Conservation (phyloP, 1,284 basidiomycete genomes). For the Tilletia setariae region DNA sequence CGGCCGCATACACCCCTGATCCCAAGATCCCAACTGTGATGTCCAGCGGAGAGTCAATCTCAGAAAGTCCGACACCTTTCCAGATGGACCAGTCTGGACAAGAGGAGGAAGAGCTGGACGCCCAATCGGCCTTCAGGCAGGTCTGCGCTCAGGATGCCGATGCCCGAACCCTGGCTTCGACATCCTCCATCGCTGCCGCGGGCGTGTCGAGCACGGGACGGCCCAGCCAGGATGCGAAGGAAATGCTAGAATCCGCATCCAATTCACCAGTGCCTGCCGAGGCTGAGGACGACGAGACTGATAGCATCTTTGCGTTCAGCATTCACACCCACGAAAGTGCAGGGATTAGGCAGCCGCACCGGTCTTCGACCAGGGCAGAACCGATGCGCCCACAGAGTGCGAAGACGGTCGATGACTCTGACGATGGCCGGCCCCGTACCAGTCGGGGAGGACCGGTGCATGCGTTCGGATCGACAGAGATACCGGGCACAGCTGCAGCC, state of each 20-base stretch:
- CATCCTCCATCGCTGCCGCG: not conserved
- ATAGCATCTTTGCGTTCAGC: slow-evolving; percentile 5
- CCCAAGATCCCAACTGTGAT: not conserved
- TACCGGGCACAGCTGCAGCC: slow-evolving; percentile 1
- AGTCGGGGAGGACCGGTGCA: slow-evolving; percentile 14
- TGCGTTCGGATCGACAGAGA: slow-evolving; percentile 1
- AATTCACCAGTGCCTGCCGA: no score
- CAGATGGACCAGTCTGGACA: not conserved
- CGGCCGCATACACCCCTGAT: no score
- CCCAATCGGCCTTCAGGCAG: slow-evolving; percentile 5
- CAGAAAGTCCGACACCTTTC: not conserved
- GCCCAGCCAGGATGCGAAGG: not conserved
- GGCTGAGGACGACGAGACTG: not conserved
- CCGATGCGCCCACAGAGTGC: no score
- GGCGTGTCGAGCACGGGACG: not conserved
- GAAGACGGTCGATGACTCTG: not conserved
- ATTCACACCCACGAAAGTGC: not conserved
- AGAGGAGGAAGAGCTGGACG: not conserved
- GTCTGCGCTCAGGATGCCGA: slow-evolving; percentile 3
- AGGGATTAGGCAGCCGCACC: not conserved
- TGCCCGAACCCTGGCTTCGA: not conserved
- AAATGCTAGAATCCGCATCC: no score
- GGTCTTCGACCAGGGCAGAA: no score
- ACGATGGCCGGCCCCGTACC: slow-evolving; percentile 4
- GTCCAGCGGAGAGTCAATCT: not conserved